Base-by-base conservation (phyloP, 345 rosid species). In the Linum tenue region DNA sequence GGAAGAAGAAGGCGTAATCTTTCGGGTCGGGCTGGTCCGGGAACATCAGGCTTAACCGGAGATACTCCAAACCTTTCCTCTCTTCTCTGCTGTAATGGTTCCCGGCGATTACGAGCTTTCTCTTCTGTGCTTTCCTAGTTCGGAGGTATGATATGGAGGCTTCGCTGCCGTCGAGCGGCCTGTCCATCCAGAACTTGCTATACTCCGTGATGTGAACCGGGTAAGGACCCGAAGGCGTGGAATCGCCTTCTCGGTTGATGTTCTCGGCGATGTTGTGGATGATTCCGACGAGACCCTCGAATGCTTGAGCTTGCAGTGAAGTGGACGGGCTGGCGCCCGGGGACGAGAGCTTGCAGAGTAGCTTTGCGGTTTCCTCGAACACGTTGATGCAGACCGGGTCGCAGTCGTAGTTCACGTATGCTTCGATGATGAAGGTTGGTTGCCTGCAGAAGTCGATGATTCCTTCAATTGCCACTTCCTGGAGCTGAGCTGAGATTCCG, bases 381-480 rank as follows among this genome's bases (percentile, higher is more conserved):
- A 94, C 50, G 62, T 78, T 85, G 39, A 68, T 77, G 77, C 85
- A 83, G 37, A 74, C 69, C 3, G 96, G 91, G 72, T 86, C 88
- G 60, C 95, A 90, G 11, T 94, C 97, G 56, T 84, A 94, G 74
- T 90, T 94, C 43, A 79, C 94, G 40, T 94, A 94, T 4, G 79
- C 84, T 81, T 94, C 99, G 55, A 82, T 69, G 57, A 84, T 74
- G 71, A 88, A 94, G 0, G 81, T 82, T 0, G 96, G 95, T 78
- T 94, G 99, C 67, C 96, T 67, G 67, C 92, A 83, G 58, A 94
- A 94, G 71, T 88, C 88, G 66, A 90, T 84, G 4, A 90, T 73
- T 8, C 85, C 97, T 83, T 94, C 97, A 5, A 90, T 73, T 0
- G 90, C 97, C 7, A 94, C 95, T 75, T 94, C 96, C 73, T 88